Evolutionary conservation across 78 protist genomes (phyloP).

Genomic region (Anaeramoeba flamelloides): DNA sequence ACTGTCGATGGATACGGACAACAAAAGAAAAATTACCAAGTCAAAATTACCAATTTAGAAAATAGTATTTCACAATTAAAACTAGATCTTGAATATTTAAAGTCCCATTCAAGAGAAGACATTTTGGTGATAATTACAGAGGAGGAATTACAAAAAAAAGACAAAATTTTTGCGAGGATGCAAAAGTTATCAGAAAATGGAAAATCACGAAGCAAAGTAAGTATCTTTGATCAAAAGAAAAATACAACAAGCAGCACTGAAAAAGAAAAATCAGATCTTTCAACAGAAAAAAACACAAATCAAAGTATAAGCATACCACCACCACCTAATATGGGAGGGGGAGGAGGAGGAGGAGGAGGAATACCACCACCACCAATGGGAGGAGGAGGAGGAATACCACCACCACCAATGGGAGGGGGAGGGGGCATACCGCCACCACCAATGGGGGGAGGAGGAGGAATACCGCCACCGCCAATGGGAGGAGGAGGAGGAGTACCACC

Average conservation of each 20-base stretch:
- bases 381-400: not conserved
- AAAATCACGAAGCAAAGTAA: not conserved
- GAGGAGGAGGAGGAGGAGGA: not conserved
- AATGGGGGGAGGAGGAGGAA: not conserved
- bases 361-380: conserved; percentile 1
- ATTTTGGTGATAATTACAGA: not conserved
- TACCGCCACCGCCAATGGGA: conserved; percentile 5
- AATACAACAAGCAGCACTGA: not conserved
- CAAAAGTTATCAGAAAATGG: not conserved
- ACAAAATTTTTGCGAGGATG: not conserved
- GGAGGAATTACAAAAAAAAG: not conserved
- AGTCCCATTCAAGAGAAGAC: not conserved
- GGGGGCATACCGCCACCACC: conserved; percentile 10
- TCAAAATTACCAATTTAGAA: not conserved
- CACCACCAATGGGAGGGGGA: conserved; percentile 12
- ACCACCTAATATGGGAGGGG: not conserved
- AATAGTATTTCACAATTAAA: not conserved
- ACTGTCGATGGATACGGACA: not conserved
- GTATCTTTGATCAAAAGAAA: not conserved
- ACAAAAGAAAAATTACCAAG: not conserved
- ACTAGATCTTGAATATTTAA: not conserved
- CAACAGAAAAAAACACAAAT: not conserved
- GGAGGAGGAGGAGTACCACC: not conserved
- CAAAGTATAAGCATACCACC: not conserved
- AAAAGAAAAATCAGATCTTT: not conserved